phyloP scores from a whole-genome alignment of 2,329 filamentous ascomycete species.

The Myriosclerotinia duriaeana region DNA sequence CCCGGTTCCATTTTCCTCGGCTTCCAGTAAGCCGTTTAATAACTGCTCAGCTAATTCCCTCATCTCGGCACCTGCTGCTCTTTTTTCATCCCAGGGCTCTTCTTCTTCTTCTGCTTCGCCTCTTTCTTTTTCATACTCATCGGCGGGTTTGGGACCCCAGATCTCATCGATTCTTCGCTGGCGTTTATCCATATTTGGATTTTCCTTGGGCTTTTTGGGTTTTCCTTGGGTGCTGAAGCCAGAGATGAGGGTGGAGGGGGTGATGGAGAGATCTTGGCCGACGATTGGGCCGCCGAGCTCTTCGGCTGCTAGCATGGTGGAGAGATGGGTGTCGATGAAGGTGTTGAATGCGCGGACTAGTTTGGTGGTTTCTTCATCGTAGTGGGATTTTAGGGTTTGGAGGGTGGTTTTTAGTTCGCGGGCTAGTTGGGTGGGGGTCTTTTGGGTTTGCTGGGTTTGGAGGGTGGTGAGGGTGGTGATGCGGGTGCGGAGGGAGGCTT shows the following conservation, averaged over 20 bases:
- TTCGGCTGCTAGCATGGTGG: slow-evolving; percentile 76
- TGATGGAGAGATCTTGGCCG: slow-evolving; percentile 67
- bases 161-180: slow-evolving; percentile 65
- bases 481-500: slow-evolving; percentile 54
- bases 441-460: slow-evolving; percentile 12
- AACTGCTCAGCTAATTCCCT: slow-evolving; percentile 59
- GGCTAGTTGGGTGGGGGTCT: slow-evolving; percentile 11
- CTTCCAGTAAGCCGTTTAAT: slow-evolving; percentile 57
- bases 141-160: slow-evolving; percentile 46
- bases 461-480: slow-evolving; percentile 54
- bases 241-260: slow-evolving; percentile 57
- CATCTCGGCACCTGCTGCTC: slow-evolving; percentile 57
- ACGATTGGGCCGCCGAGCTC: slow-evolving; percentile 81
- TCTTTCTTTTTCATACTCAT: too few species aligned
- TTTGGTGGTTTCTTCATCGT: slow-evolving; percentile 59
- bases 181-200: slow-evolving; percentile 49
- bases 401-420: neutral
- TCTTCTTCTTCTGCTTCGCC: slow-evolving; percentile 42
- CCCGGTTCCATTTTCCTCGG: slow-evolving; percentile 54
- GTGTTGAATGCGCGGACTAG: slow-evolving; percentile 64
- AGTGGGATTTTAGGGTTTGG: slow-evolving; percentile 52
- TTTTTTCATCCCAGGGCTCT: slow-evolving; percentile 39
- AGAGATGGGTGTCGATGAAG: slow-evolving; percentile 71
- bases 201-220: slow-evolving; percentile 50
- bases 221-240: slow-evolving; percentile 62